Evolutionary conservation across 805 yeast genomes (phyloP), one percentile per base, ranked within the genome.

Genomic region (Teunomyces aglyptinius): DNA sequence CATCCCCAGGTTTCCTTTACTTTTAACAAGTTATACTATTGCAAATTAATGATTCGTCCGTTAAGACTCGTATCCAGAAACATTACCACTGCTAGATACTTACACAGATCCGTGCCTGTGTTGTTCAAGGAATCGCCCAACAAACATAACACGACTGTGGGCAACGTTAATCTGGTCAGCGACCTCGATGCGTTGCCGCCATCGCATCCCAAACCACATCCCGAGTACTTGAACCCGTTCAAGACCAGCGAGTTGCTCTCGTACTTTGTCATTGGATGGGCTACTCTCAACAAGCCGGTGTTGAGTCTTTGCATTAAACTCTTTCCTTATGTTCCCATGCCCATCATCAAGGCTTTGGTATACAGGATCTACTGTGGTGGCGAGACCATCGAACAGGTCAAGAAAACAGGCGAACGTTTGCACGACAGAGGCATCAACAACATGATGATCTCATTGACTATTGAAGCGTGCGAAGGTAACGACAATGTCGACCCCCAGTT

Each of bases 381-480:
- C 47, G 92, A 87, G 57, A 81, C 78, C 49, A 76, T 85, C 46
- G 65, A 67, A 8, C 86, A 90, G 53, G 94, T 91, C 11, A 72
- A 80, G 45, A 63, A 72, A 46, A 86, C 96, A 3, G 96, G 96
- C 44, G 69, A 74, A 46, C 72, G 81, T 48, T 75, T 91, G 54
- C 73, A 81, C 45, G 64, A 76, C 43, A 76, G 96, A 50, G 96
- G 96, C 7, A 86, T 90, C 59, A 81, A 87, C 55, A 92, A 91
- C 72, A 89, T 91, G 96, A 89, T 91, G 96, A 72, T 91, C n/a
- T 85, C 95, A 1, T 80, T 89, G 63, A 89, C 97, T 12, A 90
- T 91, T 44, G 98, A 91, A 68, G 96, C 94, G 46, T 85, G 97
- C 45, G 88, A 88, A 53, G 96, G 96, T 32, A 78, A 78, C 48